Base-by-base conservation (phyloP, 148 eudicot species). In the Silene latifolia region DNA sequence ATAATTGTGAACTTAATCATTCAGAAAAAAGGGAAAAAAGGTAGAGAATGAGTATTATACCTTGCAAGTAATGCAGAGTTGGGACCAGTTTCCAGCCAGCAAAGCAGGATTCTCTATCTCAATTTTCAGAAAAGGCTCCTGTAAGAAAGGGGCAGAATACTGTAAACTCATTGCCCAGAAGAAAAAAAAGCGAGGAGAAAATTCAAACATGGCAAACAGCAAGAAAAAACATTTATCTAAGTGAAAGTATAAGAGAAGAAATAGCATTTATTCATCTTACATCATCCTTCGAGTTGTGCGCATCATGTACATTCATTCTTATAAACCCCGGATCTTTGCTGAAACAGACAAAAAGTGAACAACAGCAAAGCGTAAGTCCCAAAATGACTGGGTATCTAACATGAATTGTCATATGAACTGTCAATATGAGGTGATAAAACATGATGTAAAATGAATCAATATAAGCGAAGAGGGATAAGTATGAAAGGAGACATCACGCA, bases 261-360 rank as follows among this genome's bases (percentile, higher is more conserved):
- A 73, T 25, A 48, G 66, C n/a, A 25, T 53, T 39, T 57, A 63
- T 72, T 80, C 68, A 64, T 76, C 98, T 87, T 87, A 96, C 99
- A 86, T 96, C 97, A 88, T 96, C 99, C 85, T 90, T 96, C 91
- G 89, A 81, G 78, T 84, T 88, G 79, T 83, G 90, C 66, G 91
- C 77, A 85, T 92, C 98, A 83, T 86, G 97, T 61, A 77, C 82
- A 77, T 89, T 92, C 92, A 83, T 87, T 79, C 85, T 88, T 79
- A 96, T 88, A 80, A 78, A 96, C 76, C 99, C 99, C 63, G 99
- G 99, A 88, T 96, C 98, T 81, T 92, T 96, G 83, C 99, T 96
- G 88, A 76, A 74, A 78, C 74, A 80, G 79, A 77, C 29, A 66
- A 2, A 42, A 61, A 59, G 59, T 19, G 1, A 44, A 74, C 44